Evolutionary conservation across 805 yeast species (phyloP).

Genomic region (Lachancea nothofagi): DNA sequence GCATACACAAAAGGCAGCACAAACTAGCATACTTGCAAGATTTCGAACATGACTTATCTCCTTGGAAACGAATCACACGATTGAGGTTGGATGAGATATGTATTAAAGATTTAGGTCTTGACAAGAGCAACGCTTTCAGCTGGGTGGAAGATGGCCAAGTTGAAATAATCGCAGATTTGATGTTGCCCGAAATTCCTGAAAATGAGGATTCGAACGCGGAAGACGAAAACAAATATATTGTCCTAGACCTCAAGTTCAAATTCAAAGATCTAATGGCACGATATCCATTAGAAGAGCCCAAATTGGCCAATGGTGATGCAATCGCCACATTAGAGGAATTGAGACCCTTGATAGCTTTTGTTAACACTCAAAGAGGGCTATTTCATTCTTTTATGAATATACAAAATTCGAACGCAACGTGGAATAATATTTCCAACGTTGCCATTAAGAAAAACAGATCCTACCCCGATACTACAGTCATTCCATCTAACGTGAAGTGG

Average conservation of each 20-base stretch:
- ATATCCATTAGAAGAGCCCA: constrained; percentile 45
- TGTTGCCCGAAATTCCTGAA: constrained; percentile 53
- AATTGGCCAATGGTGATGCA: constrained; percentile 48
- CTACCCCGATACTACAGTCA: constrained; percentile 26
- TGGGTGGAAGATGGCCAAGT: constrained; percentile 71
- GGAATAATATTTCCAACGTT: constrained; percentile 25
- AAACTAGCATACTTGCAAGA: constrained; percentile 43
- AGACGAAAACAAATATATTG: constrained; percentile 44
- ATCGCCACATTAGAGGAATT: constrained; percentile 55
- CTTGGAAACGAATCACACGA: constrained; percentile 49
- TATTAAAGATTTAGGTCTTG: constrained; percentile 35
- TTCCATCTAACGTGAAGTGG: constrained; percentile 21
- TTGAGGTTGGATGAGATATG: constrained; percentile 38
- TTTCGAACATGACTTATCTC: constrained; percentile 33
- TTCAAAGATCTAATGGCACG: constrained; percentile 58
- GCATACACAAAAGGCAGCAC: constrained; percentile 68
- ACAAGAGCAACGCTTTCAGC: constrained; percentile 43
- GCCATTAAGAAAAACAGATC: constrained; percentile 26
- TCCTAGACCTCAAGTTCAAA: constrained; percentile 60
- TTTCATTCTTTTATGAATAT: constrained; percentile 17
- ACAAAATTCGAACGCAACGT: constrained; percentile 19
- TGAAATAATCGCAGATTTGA: constrained; percentile 65
- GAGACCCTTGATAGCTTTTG: constrained; percentile 54
- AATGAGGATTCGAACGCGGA: constrained; percentile 11
- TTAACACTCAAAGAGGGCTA: constrained; percentile 43